Conservation (phyloP, 106 monocot species). For the Dendrobium nobile region DNA sequence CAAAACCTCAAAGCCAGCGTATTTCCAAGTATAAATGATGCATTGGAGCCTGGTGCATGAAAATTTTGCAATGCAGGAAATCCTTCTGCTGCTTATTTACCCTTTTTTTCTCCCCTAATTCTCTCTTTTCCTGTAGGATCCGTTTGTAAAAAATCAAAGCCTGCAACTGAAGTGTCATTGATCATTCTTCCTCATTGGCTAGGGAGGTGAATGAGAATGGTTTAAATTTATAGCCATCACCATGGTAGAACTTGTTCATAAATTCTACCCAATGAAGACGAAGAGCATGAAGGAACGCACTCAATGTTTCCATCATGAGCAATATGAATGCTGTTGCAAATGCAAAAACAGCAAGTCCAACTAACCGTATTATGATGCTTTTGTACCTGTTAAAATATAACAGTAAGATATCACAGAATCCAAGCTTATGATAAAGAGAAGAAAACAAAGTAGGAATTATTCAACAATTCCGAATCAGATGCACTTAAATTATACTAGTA, state of each 20-base stretch:
- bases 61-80: background rate
- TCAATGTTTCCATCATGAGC: constrained; percentile 96
- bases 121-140: background rate
- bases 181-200: constrained; percentile 58
- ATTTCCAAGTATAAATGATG: background rate
- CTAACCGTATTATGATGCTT: constrained; percentile 57
- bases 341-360: constrained; percentile 71
- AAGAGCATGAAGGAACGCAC: constrained; percentile 93
- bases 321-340: constrained; percentile 96
- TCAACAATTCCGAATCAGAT: too few relatives aligned
- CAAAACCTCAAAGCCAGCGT: background rate
- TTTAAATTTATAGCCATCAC: constrained; percentile 95
- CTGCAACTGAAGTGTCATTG: background rate
- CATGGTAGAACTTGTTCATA: constrained; percentile 89
- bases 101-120: background rate
- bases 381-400: constrained; percentile 52
- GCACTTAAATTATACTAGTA: too few relatives aligned
- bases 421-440: background rate
- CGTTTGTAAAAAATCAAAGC: background rate
- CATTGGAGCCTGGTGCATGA: background rate
- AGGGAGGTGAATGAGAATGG: constrained; percentile 82
- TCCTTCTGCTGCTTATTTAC: background rate
- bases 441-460: background rate
- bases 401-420: background rate
- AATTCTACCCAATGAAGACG: constrained; percentile 99